Evolutionary conservation across 108 stramenopile species (phyloP).

Genomic region (Cyclotella atomus): DNA sequence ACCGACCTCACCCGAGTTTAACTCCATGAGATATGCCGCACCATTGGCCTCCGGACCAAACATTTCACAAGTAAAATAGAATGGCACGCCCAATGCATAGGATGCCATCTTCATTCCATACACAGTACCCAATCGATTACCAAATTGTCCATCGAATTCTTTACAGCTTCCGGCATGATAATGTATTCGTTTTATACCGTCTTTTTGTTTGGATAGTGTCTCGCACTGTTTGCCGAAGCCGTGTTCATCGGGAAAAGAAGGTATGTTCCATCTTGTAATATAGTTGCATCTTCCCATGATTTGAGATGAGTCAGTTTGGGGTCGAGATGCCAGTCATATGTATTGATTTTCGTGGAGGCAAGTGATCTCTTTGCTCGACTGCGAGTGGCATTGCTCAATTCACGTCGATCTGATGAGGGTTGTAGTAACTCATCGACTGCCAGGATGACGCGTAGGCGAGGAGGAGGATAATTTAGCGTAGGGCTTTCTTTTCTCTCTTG

Average conservation of each 20-base stretch:
- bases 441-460: too few relatives aligned
- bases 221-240: not conserved
- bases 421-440: too few relatives aligned
- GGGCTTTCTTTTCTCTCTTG: too few relatives aligned
- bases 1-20: not conserved
- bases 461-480: too few relatives aligned
- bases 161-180: constrained; percentile 3
- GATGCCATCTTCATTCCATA: constrained; percentile 14
- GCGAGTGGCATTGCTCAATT: too few relatives aligned
- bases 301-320: too few relatives aligned
- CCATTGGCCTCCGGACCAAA: not conserved
- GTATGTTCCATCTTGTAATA: constrained; percentile 1
- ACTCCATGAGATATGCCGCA: constrained; percentile 4
- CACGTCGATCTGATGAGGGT: too few relatives aligned
- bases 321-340: too few relatives aligned
- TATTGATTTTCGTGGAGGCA: too few relatives aligned
- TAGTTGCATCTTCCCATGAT: too few relatives aligned
- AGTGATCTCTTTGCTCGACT: too few relatives aligned
- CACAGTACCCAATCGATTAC: not conserved
- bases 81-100: not conserved
- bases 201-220: not conserved
- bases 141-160: not conserved
- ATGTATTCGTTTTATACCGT: not conserved
- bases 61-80: constrained; percentile 6
- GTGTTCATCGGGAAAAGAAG: not conserved